Conservation (phyloP, 2,329 filamentous ascomycete genomes). For the Aspergillus flavus region DNA sequence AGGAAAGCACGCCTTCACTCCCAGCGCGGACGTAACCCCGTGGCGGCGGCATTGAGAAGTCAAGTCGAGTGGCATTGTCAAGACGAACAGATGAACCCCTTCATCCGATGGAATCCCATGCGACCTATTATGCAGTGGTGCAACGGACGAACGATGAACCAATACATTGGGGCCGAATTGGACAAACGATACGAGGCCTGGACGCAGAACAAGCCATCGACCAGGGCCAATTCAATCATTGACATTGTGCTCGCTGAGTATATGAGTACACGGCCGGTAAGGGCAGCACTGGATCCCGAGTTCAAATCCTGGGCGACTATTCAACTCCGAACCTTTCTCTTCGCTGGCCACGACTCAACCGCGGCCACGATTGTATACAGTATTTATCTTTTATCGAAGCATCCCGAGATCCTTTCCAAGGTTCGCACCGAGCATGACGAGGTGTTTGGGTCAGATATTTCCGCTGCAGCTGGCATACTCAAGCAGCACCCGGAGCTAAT, state of each 20-base stretch:
- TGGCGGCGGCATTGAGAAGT: background rate
- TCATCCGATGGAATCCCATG: background rate
- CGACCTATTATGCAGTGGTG: background rate
- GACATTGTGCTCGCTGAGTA: background rate
- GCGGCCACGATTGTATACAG: background rate
- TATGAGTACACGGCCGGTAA: background rate
- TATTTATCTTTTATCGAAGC: slow-evolving; percentile 10
- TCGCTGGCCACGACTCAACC: background rate
- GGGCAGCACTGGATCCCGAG: background rate
- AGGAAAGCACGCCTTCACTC: background rate
- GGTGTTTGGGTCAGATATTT: slow-evolving; percentile 51
- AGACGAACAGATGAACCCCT: background rate
- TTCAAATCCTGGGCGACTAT: background rate
- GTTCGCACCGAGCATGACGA: slow-evolving; percentile 55
- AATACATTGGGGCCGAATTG: background rate
- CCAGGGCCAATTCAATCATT: background rate
- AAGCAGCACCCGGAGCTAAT: slow-evolving; percentile 48
- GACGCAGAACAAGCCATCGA: background rate
- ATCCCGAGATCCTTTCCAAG: slow-evolving; percentile 36
- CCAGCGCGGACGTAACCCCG: background rate
- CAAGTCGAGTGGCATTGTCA: background rate
- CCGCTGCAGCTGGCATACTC: slow-evolving; percentile 42
- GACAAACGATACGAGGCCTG: background rate
- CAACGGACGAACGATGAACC: background rate
- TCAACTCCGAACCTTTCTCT: background rate